Evolutionary conservation across 2,329 filamentous ascomycete genomes (phyloP).

Genomic region (Fusarium fujikuroi): DNA sequence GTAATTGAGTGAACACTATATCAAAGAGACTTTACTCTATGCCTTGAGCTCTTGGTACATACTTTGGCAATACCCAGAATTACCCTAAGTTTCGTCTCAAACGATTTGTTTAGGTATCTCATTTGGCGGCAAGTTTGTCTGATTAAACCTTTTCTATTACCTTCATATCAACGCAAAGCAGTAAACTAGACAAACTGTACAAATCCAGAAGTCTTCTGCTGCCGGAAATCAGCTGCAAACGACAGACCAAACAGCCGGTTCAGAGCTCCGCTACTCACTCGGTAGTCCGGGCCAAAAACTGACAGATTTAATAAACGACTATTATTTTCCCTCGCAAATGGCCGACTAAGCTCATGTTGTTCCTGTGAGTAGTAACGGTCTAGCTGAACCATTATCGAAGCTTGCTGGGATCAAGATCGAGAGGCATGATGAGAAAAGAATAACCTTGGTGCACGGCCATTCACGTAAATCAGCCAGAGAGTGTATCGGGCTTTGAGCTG

Average conservation of each 20-base stretch:
- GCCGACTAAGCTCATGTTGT: neutral
- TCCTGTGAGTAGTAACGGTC: neutral
- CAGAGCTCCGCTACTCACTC: neutral
- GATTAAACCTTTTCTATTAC: neutral
- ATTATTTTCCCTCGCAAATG: fast-evolving
- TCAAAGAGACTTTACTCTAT: neutral
- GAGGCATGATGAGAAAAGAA: neutral
- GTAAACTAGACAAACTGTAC: neutral
- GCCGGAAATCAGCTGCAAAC: neutral
- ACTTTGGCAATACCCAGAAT: neutral
- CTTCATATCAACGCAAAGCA: neutral
- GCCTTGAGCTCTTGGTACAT: neutral
- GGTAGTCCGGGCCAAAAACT: neutral
- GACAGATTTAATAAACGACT: neutral
- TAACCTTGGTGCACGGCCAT: neutral
- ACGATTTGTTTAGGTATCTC: fast-evolving
- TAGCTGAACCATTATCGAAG: too few relatives aligned
- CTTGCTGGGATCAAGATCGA: neutral
- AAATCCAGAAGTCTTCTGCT: neutral
- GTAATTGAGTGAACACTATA: neutral
- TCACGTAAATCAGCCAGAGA: too few relatives aligned
- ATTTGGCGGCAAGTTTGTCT: neutral
- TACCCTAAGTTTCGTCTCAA: neutral
- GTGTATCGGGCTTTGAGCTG: neutral
- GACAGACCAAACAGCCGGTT: neutral